Conservation (phyloP, 176 grass and related monocot species). For the Typha latifolia region DNA sequence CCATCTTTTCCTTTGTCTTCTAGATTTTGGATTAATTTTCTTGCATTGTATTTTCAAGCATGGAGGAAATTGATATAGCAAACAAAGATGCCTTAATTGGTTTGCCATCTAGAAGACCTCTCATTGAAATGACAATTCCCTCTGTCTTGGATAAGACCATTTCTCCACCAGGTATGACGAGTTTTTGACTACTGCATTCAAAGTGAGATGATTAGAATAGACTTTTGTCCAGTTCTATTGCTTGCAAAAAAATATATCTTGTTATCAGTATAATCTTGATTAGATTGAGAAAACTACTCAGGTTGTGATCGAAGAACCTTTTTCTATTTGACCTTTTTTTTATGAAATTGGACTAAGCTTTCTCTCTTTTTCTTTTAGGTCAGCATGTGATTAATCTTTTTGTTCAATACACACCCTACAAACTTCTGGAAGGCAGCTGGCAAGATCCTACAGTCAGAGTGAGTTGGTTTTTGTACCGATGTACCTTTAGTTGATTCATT, state of each 20-base stretch:
- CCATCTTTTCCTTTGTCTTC: neutral
- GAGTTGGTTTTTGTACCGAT: conserved; percentile 30
- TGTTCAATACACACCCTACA: conserved; percentile 91
- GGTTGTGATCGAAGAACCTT: neutral
- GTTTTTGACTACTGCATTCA: neutral
- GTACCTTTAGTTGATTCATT: neutral
- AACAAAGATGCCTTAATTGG: conserved; percentile 72
- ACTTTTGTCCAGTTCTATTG: neutral
- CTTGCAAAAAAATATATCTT: neutral
- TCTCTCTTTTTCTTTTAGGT: conserved; percentile 40
- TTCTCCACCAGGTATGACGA: conserved; percentile 66
- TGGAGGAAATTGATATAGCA: conserved; percentile 85
- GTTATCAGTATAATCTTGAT: neutral
- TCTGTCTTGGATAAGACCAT: conserved; percentile 93
- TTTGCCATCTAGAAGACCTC: conserved; percentile 75
- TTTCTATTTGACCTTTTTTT: neutral
- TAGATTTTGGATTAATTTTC: neutral
- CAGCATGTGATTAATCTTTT: conserved; percentile 97
- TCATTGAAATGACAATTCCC: conserved; percentile 99
- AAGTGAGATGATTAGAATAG: neutral
- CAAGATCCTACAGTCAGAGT: conserved; percentile 79
- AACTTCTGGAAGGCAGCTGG: conserved; percentile 76
- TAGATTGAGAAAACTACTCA: neutral
- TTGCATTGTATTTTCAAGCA: conserved; percentile 35
- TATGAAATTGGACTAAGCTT: neutral